phyloP scores from a whole-genome alignment of 2,329 filamentous ascomycete genomes.

The Aspergillus candidus region DNA sequence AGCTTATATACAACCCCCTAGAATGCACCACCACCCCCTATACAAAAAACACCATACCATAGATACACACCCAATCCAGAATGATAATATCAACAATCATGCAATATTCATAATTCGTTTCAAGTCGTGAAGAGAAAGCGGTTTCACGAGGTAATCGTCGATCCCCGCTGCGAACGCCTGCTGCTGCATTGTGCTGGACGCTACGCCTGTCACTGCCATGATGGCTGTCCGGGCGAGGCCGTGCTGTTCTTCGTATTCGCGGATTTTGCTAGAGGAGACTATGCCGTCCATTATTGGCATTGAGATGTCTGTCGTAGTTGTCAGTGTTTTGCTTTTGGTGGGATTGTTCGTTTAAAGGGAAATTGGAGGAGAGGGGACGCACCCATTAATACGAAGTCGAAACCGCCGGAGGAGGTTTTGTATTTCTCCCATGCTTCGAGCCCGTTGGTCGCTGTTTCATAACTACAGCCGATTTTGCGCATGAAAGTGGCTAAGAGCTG shows the following conservation, averaged over 20 bases:
- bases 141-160: constrained; percentile 29
- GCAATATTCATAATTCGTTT: constrained; percentile 24
- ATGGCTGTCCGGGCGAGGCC: constrained; percentile 18
- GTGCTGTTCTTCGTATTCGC: constrained; percentile 28
- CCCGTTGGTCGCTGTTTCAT: constrained; percentile 36
- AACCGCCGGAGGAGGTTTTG: constrained; percentile 21
- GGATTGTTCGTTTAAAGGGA: background rate
- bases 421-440: constrained; percentile 34
- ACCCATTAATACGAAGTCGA: constrained; percentile 34
- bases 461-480: constrained; percentile 31
- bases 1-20: too few relatives aligned
- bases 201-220: constrained; percentile 29
- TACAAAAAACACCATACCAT: too few relatives aligned
- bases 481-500: constrained; percentile 35
- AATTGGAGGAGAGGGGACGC: background rate
- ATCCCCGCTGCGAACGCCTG: constrained; percentile 25
- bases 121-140: constrained; percentile 26
- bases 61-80: too few relatives aligned
- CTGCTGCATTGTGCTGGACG: constrained; percentile 27
- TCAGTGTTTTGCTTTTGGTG: background rate
- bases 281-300: constrained; percentile 44
- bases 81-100: constrained; percentile 6
- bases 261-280: constrained; percentile 37
- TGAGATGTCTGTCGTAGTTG: constrained; percentile 33
- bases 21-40: too few relatives aligned